These are phyloP conservation scores for Albifimbria verrucaria DNA, from an alignment of 2,329 filamentous ascomycete genomes.

Conservation along the genomic window DNA sequence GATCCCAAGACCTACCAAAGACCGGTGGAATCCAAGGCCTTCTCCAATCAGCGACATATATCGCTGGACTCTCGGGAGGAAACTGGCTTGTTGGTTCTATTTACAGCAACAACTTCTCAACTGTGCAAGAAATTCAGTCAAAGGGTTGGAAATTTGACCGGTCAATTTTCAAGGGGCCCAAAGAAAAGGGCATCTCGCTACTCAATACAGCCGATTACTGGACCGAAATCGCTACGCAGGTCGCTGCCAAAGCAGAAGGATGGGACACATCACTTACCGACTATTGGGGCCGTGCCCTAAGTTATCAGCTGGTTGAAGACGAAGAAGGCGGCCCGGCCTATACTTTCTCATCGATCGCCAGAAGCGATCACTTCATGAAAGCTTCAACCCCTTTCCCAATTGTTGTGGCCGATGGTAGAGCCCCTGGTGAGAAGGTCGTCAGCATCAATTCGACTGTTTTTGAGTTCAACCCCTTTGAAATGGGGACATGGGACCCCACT, in stretches of 20 bases:
- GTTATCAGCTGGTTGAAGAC: neutral
- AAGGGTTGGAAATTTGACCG: neutral
- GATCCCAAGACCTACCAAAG: neutral
- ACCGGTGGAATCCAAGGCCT: neutral
- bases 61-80: neutral
- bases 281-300: neutral
- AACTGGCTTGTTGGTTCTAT: neutral
- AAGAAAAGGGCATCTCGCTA: neutral
- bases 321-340: neutral
- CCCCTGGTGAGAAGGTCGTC: neutral
- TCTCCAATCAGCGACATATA: neutral
- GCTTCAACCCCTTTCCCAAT: neutral
- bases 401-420: neutral
- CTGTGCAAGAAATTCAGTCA: neutral
- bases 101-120: neutral
- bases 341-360: neutral
- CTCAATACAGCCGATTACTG: slow-evolving; percentile 26
- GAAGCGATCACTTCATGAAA: neutral
- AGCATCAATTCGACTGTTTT: neutral
- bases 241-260: neutral
- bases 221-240: neutral
- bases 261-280: neutral
- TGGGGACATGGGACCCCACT: neutral
- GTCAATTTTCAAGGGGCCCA: neutral
- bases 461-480: neutral